Conservation (phyloP, 2,329 filamentous ascomycete genomes). For the Incumbomyces lentus region DNA sequence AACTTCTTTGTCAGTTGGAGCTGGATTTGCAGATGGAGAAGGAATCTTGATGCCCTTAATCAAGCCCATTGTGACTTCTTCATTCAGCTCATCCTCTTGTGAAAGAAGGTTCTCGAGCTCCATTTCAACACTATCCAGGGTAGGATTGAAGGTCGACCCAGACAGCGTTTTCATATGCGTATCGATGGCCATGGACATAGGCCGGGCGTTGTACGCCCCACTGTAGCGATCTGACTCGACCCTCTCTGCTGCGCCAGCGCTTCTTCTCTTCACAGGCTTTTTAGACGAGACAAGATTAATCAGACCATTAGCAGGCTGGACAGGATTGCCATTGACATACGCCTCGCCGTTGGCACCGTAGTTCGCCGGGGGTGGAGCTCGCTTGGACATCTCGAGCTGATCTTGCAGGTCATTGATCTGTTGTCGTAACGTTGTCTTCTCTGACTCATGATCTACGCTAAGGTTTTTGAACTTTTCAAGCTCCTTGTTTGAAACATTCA, state of each 20-base stretch:
- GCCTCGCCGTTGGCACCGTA: conserved; percentile 42
- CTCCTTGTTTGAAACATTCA: conserved; percentile 69
- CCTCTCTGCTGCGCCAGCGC: conserved; percentile 68
- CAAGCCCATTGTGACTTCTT: conserved; percentile 91
- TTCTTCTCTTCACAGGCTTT: conserved; percentile 81
- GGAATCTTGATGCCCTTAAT: conserved; percentile 97
- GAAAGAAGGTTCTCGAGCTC: conserved; percentile 89
- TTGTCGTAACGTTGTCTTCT: conserved; percentile 75
- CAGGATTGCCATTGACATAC: conserved; percentile 48
- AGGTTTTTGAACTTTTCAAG: conserved; percentile 68
- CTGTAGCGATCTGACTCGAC: conserved; percentile 85
- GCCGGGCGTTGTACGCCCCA: conserved; percentile 82
- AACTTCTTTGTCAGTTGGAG: conserved; percentile 95
- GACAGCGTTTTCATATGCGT: conserved; percentile 60
- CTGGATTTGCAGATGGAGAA: conserved; percentile 70
- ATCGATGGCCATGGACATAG: conserved; percentile 86
- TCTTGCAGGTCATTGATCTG: conserved; percentile 86
- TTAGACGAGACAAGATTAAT: conserved; percentile 97
- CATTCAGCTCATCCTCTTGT: conserved; percentile 90
- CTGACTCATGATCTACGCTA: conserved; percentile 66
- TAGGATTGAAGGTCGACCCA: conserved; percentile 66
- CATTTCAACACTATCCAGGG: conserved; percentile 82
- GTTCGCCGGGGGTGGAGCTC: conserved; percentile 51
- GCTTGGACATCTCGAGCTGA: conserved; percentile 78
- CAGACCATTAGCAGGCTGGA: conserved; percentile 56